Base-by-base conservation (phyloP, 2,329 filamentous ascomycete species). In the Pleurostoma richardsiae region DNA sequence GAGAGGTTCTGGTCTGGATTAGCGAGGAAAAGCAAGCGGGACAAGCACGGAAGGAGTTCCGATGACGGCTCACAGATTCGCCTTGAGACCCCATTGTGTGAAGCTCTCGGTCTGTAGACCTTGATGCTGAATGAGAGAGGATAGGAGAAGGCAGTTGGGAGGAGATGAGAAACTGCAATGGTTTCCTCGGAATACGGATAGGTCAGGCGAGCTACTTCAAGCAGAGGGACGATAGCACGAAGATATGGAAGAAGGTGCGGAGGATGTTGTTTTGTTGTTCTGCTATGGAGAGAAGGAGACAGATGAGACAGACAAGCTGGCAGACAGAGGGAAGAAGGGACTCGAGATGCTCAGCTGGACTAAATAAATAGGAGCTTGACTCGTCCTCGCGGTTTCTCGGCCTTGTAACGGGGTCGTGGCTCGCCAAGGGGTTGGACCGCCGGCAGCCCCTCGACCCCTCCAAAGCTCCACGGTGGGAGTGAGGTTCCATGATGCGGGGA, bases 1-100 rank as follows among this genome's bases (percentile, higher is more conserved):
- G 88, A 94, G 55, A 86, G 81, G 68, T 94, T 94, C 86, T 89
- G 8, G 19, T 36, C n/a, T 36, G 33, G 33, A 36, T 8, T 8
- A n/a, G 33, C 8, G n/a, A 36, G 33, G n/a, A 8, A 8, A n/a
- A 8, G 33, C n/a, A 8, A 36, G 33, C n/a, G 33, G 33, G n/a
- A n/a, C 33, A 8, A 36, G 8, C n/a, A 8, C 8, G 8, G 33
- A 8, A 36, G n/a, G 8, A 8, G 8, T n/a, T 36, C 8, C 33
- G 33, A 36, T 36, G 33, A n/a, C 8, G 33, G 33, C 8, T 8
- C 33, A 36, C n/a, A 8, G n/a, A n/a, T 36, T 36, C 33, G 33
- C 33, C n/a, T 36, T 36, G 33, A 8, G 33, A 36, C 8, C 33
- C 33, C 33, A 36, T 36, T 36, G 33, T 36, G 33, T 8, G 19